Percentiles rank a stretch among this genome's conserved stretches.
Conservation (phyloP, 2,329 filamentous ascomycete species). For the Didymellaceae sp. region DNA sequence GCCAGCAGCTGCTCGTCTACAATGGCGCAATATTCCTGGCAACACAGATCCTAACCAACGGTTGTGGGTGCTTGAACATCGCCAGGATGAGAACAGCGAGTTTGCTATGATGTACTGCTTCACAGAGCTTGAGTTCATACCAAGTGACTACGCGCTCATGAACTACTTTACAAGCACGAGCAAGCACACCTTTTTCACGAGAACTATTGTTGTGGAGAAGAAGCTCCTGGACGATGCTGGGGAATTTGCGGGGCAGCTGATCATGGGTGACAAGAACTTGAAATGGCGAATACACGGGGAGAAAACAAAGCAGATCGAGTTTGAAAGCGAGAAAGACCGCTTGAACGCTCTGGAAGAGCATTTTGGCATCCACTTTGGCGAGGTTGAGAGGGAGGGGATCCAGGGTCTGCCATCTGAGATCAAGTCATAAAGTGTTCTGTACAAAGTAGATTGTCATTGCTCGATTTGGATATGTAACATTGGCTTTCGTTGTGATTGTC, state of each 20-base stretch:
- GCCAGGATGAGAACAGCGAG: slow-evolving; percentile 46
- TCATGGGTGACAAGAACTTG: slow-evolving; percentile 53
- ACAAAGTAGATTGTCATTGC: slow-evolving; percentile 20
- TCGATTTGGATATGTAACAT: slow-evolving; percentile 23
- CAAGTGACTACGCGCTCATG: slow-evolving; percentile 41
- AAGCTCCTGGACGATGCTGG: slow-evolving; percentile 54
- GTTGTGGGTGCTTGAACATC: slow-evolving; percentile 54
- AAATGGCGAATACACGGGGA: slow-evolving; percentile 55
- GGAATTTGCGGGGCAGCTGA: slow-evolving; percentile 48
- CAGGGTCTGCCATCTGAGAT: slow-evolving; percentile 44
- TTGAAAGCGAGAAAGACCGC: slow-evolving; percentile 53
- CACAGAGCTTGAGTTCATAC: slow-evolving; percentile 51
- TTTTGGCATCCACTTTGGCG: slow-evolving; percentile 53
- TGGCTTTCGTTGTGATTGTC: slow-evolving; percentile 17
- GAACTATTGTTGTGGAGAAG: slow-evolving; percentile 53
- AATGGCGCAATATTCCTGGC: slow-evolving; percentile 42
- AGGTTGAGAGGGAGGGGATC: slow-evolving; percentile 49
- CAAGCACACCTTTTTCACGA: slow-evolving; percentile 42
- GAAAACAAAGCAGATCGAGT: slow-evolving; percentile 50
- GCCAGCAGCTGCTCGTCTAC: slow-evolving; percentile 42
- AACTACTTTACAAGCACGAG: slow-evolving; percentile 46
- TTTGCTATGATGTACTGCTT: slow-evolving; percentile 72
- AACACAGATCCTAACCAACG: slow-evolving; percentile 48
- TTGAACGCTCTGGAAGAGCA: slow-evolving; percentile 52
- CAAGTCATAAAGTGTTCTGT: slow-evolving; percentile 19